A percentile compares a stretch with the other conserved stretches of the same genome.
Conservation (phyloP, 2,329 filamentous ascomycete genomes). For the Aulographum hederae region DNA sequence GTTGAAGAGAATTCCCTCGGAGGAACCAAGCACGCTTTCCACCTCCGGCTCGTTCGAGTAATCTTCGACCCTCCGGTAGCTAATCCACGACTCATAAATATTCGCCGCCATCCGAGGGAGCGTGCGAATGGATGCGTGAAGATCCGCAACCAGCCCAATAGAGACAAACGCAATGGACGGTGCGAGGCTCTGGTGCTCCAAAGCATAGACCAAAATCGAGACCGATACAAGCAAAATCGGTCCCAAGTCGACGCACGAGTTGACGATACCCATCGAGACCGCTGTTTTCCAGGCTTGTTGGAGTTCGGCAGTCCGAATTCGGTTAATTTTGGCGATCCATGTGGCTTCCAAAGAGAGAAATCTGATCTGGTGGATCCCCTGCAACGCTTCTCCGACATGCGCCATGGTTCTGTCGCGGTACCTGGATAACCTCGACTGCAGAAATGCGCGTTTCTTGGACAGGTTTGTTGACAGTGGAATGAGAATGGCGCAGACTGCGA, state of each 20-base stretch:
- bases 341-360: constrained; percentile 58
- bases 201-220: constrained; percentile 50
- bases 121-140: constrained; percentile 47
- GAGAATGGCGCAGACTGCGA: too few relatives aligned
- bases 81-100: too few relatives aligned
- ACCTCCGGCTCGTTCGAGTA: too few relatives aligned
- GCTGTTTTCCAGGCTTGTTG: constrained; percentile 48
- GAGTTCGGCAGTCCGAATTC: constrained; percentile 48
- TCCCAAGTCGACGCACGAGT: constrained; percentile 37
- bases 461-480: too few relatives aligned
- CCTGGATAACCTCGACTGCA: too few relatives aligned
- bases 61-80: too few relatives aligned
- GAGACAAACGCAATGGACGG: constrained; percentile 66
- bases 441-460: too few relatives aligned
- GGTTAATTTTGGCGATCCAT: constrained; percentile 53
- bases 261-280: constrained; percentile 33
- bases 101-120: constrained; percentile 64
- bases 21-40: too few relatives aligned
- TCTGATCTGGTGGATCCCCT: constrained; percentile 70
- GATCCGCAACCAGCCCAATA: constrained; percentile 52
- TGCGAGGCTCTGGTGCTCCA: constrained; percentile 40
- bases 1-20: too few relatives aligned
- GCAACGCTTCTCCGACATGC: constrained; percentile 56
- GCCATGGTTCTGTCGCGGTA: constrained; percentile 57
- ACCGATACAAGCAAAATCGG: constrained; percentile 56